Conservation (phyloP, 1,284 basidiomycete genomes). For the Trametes pubescens region DNA sequence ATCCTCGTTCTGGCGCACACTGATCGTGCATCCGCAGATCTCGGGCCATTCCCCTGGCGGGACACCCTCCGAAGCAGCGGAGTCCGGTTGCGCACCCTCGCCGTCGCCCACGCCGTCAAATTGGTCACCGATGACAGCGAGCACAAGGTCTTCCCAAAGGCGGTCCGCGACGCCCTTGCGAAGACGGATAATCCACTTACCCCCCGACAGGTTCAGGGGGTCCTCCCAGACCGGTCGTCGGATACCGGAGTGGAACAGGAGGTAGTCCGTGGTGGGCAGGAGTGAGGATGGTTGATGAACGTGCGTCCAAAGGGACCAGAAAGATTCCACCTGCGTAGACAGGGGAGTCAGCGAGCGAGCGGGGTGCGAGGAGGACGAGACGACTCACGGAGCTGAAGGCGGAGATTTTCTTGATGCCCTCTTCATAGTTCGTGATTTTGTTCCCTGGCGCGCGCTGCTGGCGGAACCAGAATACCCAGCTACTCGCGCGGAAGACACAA, state of each 20-base stretch:
- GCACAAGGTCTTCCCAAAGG: conserved; percentile 83
- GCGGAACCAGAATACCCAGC: conserved; percentile 89
- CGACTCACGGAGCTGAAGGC: conserved; percentile 75
- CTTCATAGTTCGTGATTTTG: conserved; percentile 83
- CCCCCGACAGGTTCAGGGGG: conserved; percentile 84
- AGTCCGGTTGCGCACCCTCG: conserved; percentile 30
- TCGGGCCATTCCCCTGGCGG: conserved; percentile 64
- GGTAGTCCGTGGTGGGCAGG: conserved; percentile 83
- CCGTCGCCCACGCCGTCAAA: conserved; percentile 62
- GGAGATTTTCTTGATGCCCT: conserved; percentile 86
- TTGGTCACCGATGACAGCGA: conserved; percentile 82
- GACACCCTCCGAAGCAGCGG: conserved; percentile 16
- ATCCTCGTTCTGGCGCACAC: conserved; percentile 84
- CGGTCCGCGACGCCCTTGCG: conserved; percentile 84
- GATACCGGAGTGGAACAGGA: conserved; percentile 85
- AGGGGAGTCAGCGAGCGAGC: background rate
- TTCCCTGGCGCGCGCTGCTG: conserved; percentile 83
- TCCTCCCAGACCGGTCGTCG: conserved; percentile 92
- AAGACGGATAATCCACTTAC: conserved; percentile 92
- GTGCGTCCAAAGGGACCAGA: conserved; percentile 86
- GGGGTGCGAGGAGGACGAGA: background rate
- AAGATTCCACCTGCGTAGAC: conserved; percentile 72
- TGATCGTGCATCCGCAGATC: conserved; percentile 86
- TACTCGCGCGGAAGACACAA: conserved; percentile 40
- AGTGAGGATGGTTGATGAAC: conserved; percentile 77